Base-by-base conservation (phyloP, 2,329 filamentous ascomycete genomes). In the Colletotrichum cereale region DNA sequence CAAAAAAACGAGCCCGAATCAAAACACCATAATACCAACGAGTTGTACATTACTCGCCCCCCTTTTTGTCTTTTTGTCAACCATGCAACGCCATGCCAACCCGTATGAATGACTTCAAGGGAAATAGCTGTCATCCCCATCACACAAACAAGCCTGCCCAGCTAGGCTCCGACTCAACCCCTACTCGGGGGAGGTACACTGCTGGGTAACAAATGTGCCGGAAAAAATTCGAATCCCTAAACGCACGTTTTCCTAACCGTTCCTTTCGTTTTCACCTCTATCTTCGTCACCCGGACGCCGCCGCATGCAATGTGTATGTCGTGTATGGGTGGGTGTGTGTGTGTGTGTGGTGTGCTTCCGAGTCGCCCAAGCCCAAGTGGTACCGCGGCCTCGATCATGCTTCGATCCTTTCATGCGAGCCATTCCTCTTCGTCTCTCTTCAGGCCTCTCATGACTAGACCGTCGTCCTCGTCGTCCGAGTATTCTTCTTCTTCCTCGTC, bases 371-470 rank as follows among this genome's bases (percentile, higher is more conserved):
- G 57, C 44, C 57, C 63, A 34, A 67, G 64, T 62, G 56, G 56
- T 62, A 26, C 5, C 26, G 44, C 63, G 31, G 24, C 42, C 44
- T 31, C 4, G 4, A 24, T 44, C 47, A 44, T 38, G 42, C 6
- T 18, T 21, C 4, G 66, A 21, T 42, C 21, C 40, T 18, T 18
- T 76, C 73, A 89, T 67, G 87, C 88, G 73, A 90, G 82, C 88
- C 88, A 90, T 74, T 88, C 85, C 77, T 90, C 87, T 74, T 90
- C 88, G 65, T 87, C 85, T 73, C 88, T 82, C 78, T 88, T 88
- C 50, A 85, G 80, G 3, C 85, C 86, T 67, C 85, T 84, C 87
- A 90, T 90, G 36, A 88, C 82, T 11, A 90, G 81, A 0, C 87
- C 88, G 64, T 90, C 88, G 64, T 90, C 88, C 16, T 89, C 87